Conservation (phyloP, 108 stramenopile genomes). For the Conticribra weissflogii region DNA sequence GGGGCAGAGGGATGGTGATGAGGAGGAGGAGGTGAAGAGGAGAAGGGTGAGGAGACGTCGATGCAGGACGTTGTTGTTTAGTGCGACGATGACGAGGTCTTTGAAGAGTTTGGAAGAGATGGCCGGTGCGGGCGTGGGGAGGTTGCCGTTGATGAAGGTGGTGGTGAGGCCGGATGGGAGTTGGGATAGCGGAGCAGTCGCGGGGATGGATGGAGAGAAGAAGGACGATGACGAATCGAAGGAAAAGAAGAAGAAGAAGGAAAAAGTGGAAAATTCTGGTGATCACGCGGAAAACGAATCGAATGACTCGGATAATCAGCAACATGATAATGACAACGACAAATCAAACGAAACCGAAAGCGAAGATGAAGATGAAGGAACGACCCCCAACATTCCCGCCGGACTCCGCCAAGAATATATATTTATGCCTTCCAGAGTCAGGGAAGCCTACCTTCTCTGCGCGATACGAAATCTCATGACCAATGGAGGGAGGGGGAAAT, state of each 20-base stretch:
- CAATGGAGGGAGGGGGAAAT: conserved; percentile 72
- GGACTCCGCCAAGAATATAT: conserved; percentile 94
- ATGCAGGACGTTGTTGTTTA: conserved; percentile 95
- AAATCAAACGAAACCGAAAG: conserved; percentile 15
- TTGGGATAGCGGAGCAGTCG: conserved; percentile 32
- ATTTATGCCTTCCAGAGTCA: conserved; percentile 91
- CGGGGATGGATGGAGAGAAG: conserved; percentile 4
- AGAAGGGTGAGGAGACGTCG: conserved; percentile 48
- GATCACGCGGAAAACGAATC: conserved; percentile 18
- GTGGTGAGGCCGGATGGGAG: conserved; percentile 58
- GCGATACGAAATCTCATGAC: conserved; percentile 77
- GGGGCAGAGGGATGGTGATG: background rate
- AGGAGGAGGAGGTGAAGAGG: conserved; percentile 22
- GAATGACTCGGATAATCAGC: conserved; percentile 20
- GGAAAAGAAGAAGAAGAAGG: conserved; percentile 21
- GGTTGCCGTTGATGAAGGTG: conserved; percentile 74
- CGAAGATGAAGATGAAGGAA: conserved; percentile 23
- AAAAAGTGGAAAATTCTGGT: background rate
- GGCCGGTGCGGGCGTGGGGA: conserved; percentile 73
- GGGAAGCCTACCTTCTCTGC: conserved; percentile 83
- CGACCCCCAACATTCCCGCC: conserved; percentile 82
- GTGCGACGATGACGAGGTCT: conserved; percentile 94
- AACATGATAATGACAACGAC: conserved; percentile 24
- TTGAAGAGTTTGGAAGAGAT: conserved; percentile 82
- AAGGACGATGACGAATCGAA: too few species aligned